phyloP scores from a whole-genome alignment of 192 early-diverging fungal genomes.

The Coemansia sp. region DNA sequence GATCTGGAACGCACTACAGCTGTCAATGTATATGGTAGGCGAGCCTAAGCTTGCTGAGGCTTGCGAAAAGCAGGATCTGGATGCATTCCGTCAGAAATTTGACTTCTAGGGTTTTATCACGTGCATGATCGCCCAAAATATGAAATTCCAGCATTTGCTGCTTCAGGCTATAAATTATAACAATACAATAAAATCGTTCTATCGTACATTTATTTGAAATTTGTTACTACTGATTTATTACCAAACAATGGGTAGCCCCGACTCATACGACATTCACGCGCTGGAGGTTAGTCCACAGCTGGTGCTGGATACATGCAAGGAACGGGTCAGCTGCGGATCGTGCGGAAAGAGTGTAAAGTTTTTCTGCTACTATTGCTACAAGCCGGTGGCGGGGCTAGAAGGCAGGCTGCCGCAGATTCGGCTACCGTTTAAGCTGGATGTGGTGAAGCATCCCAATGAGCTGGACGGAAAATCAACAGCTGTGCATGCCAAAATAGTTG shows the following conservation, averaged over 20 bases:
- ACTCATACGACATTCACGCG: slow-evolving; percentile 37
- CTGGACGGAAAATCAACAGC: slow-evolving; percentile 84
- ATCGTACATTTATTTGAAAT: background rate
- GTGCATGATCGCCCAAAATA: background rate
- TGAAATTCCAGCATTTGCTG: background rate
- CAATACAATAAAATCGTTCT: too few species aligned
- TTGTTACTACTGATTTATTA: background rate
- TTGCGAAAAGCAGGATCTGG: slow-evolving; percentile 73
- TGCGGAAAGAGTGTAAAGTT: slow-evolving; percentile 67
- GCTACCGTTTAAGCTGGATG: slow-evolving; percentile 70
- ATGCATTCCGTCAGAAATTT: slow-evolving; percentile 79
- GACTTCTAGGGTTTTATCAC: slow-evolving; percentile 61
- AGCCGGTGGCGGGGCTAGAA: slow-evolving; percentile 52
- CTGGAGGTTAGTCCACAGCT: slow-evolving; percentile 22
- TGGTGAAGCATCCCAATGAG: slow-evolving; percentile 81
- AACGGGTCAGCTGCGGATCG: slow-evolving; percentile 54
- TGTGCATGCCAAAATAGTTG: slow-evolving; percentile 77
- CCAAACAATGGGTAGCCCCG: slow-evolving; percentile 15
- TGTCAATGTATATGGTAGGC: slow-evolving; percentile 70
- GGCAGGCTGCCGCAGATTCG: slow-evolving; percentile 59
- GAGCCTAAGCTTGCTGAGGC: slow-evolving; percentile 78
- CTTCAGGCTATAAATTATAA: background rate
- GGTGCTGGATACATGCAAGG: slow-evolving; percentile 38
- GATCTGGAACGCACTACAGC: slow-evolving; percentile 82
- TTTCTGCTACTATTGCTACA: slow-evolving; percentile 72